A percentile compares a stretch with the other conserved stretches of the same genome.
Conservation (phyloP, 2,329 filamentous ascomycete genomes). For the Fusarium stilboides region DNA sequence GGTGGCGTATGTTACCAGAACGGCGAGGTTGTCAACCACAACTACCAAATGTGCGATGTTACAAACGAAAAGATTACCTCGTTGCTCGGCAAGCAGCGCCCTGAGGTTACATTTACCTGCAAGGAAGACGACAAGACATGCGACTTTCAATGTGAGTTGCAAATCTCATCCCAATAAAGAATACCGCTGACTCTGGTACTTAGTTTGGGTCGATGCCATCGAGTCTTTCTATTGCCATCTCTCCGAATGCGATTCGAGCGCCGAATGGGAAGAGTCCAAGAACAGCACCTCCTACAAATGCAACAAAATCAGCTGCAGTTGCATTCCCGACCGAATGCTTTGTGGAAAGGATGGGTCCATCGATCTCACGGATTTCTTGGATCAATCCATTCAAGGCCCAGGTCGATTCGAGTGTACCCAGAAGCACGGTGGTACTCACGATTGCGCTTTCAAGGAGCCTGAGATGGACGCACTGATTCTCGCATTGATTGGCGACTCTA, state of each 20-base stretch:
- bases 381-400: constrained; percentile 86
- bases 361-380: constrained; percentile 91
- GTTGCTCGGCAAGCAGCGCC: constrained; percentile 85
- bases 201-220: constrained; percentile 93
- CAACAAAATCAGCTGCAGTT: constrained; percentile 86
- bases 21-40: constrained; percentile 91
- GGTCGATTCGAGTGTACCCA: constrained; percentile 84
- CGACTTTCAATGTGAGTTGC: constrained; percentile 90
- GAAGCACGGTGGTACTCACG: constrained; percentile 72
- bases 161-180: background rate
- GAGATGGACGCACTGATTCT: constrained; percentile 93
- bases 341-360: constrained; percentile 93
- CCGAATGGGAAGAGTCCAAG: constrained; percentile 76
- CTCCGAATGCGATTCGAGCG: constrained; percentile 81
- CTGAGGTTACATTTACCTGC: constrained; percentile 96
- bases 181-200: constrained; percentile 22
- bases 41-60: constrained; percentile 98
- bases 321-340: constrained; percentile 91
- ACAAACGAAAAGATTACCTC: constrained; percentile 95
- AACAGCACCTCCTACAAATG: constrained; percentile 92
- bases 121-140: constrained; percentile 81
- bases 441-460: constrained; percentile 90
- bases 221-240: constrained; percentile 98
- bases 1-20: constrained; percentile 94
- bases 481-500: constrained; percentile 90